Percentiles rank a stretch among this genome's conserved stretches.
These are phyloP conservation scores for Phlyctochytrium planicorne DNA, from an alignment of 192 early-diverging fungal genomes.

Conservation along the genomic window DNA sequence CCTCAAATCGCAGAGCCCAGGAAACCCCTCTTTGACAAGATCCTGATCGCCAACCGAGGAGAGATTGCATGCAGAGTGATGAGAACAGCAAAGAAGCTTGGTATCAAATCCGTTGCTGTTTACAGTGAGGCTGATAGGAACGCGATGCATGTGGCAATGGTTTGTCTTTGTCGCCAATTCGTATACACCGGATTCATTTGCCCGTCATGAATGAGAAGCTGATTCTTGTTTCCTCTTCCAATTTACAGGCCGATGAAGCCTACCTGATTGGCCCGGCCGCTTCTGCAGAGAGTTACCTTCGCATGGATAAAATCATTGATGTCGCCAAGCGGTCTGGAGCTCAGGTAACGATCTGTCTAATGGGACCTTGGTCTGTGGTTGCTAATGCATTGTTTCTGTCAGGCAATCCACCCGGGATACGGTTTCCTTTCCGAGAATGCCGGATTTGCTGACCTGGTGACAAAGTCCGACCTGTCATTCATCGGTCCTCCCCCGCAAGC, in stretches of 20 bases:
- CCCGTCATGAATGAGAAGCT: not conserved
- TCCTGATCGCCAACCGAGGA: conserved; percentile 91
- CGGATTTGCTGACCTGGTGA: conserved; percentile 77
- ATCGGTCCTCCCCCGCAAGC: conserved; percentile 88
- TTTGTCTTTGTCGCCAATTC: conserved; percentile 19
- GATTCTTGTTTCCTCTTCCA: not conserved
- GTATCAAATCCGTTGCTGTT: conserved; percentile 93
- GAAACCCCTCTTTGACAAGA: conserved; percentile 86
- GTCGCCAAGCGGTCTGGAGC: conserved; percentile 72
- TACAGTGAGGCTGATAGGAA: conserved; percentile 89
- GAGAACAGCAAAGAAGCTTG: conserved; percentile 82
- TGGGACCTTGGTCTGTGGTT: not conserved
- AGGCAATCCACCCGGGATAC: conserved; percentile 96
- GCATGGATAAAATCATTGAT: conserved; percentile 77
- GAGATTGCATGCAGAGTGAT: conserved; percentile 38
- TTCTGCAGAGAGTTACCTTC: conserved; percentile 79
- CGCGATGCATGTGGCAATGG: conserved; percentile 81
- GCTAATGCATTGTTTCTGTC: not conserved
- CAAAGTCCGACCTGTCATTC: conserved; percentile 67
- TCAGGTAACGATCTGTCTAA: too few species aligned
- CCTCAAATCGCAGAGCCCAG: too few species aligned
- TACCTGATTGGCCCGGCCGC: conserved; percentile 85
- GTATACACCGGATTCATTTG: not conserved
- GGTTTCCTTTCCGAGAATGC: conserved; percentile 96
- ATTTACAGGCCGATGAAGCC: conserved; percentile 83